Conservation (phyloP, 2,329 filamentous ascomycete genomes). For the Phyllosticta citribraziliensis region DNA sequence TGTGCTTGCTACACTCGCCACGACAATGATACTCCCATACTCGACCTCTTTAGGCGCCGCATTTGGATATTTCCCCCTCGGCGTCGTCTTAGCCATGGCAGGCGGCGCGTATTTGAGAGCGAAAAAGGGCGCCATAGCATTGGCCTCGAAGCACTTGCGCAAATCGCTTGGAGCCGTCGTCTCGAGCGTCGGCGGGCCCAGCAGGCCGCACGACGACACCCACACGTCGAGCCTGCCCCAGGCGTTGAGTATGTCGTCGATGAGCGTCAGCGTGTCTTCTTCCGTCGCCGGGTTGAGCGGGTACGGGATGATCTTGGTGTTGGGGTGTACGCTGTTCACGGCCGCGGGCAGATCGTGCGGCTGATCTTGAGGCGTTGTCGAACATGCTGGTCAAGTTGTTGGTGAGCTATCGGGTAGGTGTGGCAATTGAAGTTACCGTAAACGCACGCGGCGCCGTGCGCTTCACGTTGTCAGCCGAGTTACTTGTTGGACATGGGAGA, state of each 20-base stretch:
- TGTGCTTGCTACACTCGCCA: slow-evolving; percentile 46
- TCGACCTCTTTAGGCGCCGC: slow-evolving; percentile 49
- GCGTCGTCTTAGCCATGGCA: slow-evolving; percentile 51
- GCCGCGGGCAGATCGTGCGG: neutral
- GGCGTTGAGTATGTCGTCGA: slow-evolving; percentile 53
- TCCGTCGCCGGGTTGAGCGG: slow-evolving; percentile 50
- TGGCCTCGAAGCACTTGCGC: slow-evolving; percentile 49
- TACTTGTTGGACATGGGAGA: neutral
- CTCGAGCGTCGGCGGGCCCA: slow-evolving; percentile 48
- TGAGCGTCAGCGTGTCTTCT: slow-evolving; percentile 49
- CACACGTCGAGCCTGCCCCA: slow-evolving; percentile 52
- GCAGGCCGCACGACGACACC: slow-evolving; percentile 48
- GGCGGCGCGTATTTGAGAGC: slow-evolving; percentile 55
- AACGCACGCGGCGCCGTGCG: slow-evolving; percentile 55
- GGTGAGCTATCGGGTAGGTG: neutral
- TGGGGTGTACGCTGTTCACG: slow-evolving; percentile 26
- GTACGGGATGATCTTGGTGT: slow-evolving; percentile 53
- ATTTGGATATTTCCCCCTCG: slow-evolving; percentile 47
- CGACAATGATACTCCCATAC: slow-evolving; percentile 56
- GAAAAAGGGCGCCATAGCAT: slow-evolving; percentile 53
- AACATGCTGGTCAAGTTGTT: neutral
- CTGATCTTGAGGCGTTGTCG: neutral
- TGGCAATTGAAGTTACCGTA: slow-evolving; percentile 30
- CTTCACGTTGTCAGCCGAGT: slow-evolving; percentile 24
- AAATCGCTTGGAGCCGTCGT: slow-evolving; percentile 48